These are phyloP conservation scores for Trichosanthes cucumerina DNA, from an alignment of 306 rosid genomes.

Conservation along the genomic window DNA sequence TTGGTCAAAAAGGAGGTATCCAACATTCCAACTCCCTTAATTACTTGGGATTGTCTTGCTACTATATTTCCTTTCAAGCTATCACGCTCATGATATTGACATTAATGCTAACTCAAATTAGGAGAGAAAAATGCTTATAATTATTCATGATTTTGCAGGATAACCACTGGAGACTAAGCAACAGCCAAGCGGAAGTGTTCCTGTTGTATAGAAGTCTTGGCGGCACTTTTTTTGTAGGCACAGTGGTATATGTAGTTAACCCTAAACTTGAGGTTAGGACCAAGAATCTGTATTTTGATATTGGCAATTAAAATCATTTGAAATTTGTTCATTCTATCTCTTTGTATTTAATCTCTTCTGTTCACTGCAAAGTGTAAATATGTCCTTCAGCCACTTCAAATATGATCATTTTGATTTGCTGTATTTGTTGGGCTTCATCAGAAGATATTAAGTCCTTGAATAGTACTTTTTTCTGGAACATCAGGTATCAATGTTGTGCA, in stretches of 20 bases:
- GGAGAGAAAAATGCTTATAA: not conserved
- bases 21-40: not conserved
- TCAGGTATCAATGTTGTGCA: not conserved
- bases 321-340: not conserved
- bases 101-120: not conserved
- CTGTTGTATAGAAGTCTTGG: constrained; percentile 46
- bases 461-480: not conserved
- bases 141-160: constrained; percentile 55
- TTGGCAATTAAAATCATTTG: constrained; percentile 33
- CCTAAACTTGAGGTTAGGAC: constrained; percentile 50
- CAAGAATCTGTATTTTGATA: constrained; percentile 40
- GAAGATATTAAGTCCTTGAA: not conserved
- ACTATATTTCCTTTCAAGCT: not conserved
- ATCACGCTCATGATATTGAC: not conserved
- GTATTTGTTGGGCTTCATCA: not conserved
- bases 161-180: constrained; percentile 58
- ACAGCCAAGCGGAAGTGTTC: constrained; percentile 65
- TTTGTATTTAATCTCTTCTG: not conserved
- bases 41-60: not conserved
- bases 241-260: constrained; percentile 30
- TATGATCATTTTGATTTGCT: not conserved
- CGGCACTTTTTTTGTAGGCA: constrained; percentile 33
- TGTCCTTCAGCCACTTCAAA: not conserved
- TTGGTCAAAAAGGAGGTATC: not conserved
- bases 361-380: not conserved